phyloP scores from a whole-genome alignment of 176 grass and related monocot genomes.

The Echinochloa phyllopogon region DNA sequence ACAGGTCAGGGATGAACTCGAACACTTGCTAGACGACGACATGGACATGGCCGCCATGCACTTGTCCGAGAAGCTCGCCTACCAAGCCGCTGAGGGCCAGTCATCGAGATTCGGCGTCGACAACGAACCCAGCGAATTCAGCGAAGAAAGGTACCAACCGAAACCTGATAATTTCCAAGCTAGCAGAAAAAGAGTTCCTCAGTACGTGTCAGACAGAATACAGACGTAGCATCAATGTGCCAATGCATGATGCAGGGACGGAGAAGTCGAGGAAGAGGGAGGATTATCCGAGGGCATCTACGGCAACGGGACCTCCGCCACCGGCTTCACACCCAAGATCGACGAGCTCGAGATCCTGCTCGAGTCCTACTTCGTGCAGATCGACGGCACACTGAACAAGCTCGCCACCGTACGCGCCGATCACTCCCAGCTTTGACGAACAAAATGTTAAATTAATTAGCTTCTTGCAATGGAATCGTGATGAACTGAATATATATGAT shows the following conservation, averaged over 20 bases:
- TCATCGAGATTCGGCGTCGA: constrained; percentile 27
- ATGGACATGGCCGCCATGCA: constrained; percentile 74
- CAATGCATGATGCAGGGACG: neutral
- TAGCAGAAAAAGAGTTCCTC: neutral
- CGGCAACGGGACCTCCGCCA: neutral
- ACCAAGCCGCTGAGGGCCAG: constrained; percentile 18
- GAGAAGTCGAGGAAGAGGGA: constrained; percentile 7
- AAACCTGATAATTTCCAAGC: constrained; percentile 2
- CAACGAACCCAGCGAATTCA: constrained; percentile 24
- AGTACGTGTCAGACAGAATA: neutral
- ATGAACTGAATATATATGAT: neutral
- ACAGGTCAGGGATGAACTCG: constrained; percentile 81
- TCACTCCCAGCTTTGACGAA: neutral
- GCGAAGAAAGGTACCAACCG: constrained; percentile 47
- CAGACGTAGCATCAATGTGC: neutral
- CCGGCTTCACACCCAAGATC: constrained; percentile 49
- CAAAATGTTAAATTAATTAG: neutral
- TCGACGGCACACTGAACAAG: constrained; percentile 67
- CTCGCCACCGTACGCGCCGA: constrained; percentile 49
- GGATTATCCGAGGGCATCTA: neutral
- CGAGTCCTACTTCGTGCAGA: constrained; percentile 80
- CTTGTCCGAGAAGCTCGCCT: constrained; percentile 67
- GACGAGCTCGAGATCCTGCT: constrained; percentile 79
- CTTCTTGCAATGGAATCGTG: neutral
- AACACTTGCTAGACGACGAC: constrained; percentile 75